Conservation (phyloP, 805 yeast species). For the Ogataea allantospora region DNA sequence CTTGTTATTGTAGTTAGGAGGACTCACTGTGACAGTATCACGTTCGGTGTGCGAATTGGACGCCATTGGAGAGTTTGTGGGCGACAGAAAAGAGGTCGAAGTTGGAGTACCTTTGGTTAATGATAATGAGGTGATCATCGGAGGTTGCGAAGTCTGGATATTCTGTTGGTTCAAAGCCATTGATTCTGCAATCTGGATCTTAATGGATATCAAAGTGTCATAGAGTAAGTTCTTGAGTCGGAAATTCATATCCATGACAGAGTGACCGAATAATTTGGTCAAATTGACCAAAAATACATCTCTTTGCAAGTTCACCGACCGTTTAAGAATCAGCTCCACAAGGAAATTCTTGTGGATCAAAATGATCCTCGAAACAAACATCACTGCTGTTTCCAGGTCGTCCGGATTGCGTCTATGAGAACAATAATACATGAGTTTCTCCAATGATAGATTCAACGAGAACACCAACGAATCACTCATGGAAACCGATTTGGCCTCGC, state of each 20-base stretch:
- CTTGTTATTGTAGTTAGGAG: conserved; percentile 34
- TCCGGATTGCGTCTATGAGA: conserved; percentile 21
- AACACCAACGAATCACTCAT: conserved; percentile 40
- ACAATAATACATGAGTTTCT: conserved; percentile 36
- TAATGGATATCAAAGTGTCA: conserved; percentile 57
- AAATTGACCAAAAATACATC: conserved; percentile 48
- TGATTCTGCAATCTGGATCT: conserved; percentile 35
- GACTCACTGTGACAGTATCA: conserved; percentile 27
- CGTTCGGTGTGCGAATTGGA: conserved; percentile 21
- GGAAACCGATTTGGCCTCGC: conserved; percentile 19
- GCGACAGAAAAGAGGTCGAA: conserved; percentile 24
- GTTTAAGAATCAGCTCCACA: conserved; percentile 43
- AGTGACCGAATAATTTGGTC: conserved; percentile 44
- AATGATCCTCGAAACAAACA: conserved; percentile 52
- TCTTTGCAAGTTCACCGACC: conserved; percentile 39
- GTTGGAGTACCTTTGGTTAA: conserved; percentile 25
- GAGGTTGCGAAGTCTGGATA: conserved; percentile 17
- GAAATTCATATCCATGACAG: conserved; percentile 42
- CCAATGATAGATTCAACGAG: conserved; percentile 40
- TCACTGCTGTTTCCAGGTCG: conserved; percentile 36
- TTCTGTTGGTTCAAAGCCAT: conserved; percentile 14
- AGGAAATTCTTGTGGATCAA: conserved; percentile 55
- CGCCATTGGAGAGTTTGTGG: conserved; percentile 28
- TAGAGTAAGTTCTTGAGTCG: conserved; percentile 56
- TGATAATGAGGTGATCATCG: conserved; percentile 19